Evolutionary conservation across 2,329 filamentous ascomycete species (phyloP), one percentile per base, ranked within the genome.

Genomic region (Apiospora aurea): DNA sequence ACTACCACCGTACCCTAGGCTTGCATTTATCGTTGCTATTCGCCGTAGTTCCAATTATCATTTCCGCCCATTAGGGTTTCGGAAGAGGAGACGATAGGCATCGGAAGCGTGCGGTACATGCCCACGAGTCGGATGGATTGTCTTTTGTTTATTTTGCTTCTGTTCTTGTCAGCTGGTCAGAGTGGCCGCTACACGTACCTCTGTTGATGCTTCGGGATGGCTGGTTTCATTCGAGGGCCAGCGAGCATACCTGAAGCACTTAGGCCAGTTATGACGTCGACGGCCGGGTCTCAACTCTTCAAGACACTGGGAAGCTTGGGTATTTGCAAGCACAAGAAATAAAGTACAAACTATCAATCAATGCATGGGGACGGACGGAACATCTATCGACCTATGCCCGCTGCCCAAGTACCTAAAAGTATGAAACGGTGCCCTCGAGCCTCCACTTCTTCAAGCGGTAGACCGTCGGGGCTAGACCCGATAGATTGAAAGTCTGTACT

Each of bases 261-360:
- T 38, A n/a, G 53, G 29, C 10, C 57, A 24, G 57, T 34, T 10
- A 41, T 64, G 57, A 64, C 57, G 57, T 64, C 57, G 57, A 64
- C 34, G 34, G 57, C 14, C 26, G 14, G 57, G 18, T n/a, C 57
- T 38, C 34, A 38, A 8, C 4, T 7, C 7, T 21, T 41, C 14
- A 34, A 41, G 57, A 41, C 57, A 34, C 34, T 29, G 1, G 26
- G 26, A 64, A 64, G 57, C 34, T 24, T 64, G 34, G 13, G 41
- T 18, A 64, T 41, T 64, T 61, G 53, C 24, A 8, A 4, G 49
- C 8, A 7, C 16, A 21, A 26, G 13, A 34, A 57, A 26, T 14
- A 34, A 57, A 34, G 16, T 29, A 10, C 18, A 29, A 10, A 34
- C 8, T n/a, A 11, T 49, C 10, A 61, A n/a, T n/a, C 21, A 38